Evolutionary conservation across 768 basidiomycete genomes (phyloP).

Genomic region (Boletus insuetus): DNA sequence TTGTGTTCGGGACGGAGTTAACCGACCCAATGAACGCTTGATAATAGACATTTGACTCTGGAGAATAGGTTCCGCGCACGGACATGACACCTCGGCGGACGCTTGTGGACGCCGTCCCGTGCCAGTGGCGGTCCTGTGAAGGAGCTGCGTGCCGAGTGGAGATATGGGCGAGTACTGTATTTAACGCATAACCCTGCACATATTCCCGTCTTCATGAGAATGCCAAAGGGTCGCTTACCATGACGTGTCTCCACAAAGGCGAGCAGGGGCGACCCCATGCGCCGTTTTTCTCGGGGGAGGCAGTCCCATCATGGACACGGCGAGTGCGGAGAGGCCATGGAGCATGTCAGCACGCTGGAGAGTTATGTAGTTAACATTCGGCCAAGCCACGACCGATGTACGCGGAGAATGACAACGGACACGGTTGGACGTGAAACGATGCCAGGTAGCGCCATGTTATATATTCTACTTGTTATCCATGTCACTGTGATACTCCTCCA

Average conservation of each 20-base stretch:
- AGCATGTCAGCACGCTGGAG: too few relatives aligned
- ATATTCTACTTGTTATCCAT: constrained; percentile 18
- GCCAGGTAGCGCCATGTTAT: constrained; percentile 19
- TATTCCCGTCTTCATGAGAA: neutral
- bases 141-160: too few relatives aligned
- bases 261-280: too few relatives aligned
- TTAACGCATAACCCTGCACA: neutral
- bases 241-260: too few relatives aligned
- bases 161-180: neutral
- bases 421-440: constrained; percentile 17
- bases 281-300: constrained; percentile 1
- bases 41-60: too few relatives aligned
- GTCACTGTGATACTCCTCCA: neutral
- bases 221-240: neutral
- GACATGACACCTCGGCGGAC: too few relatives aligned
- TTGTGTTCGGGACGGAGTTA: too few relatives aligned
- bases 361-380: too few relatives aligned
- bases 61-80: too few relatives aligned
- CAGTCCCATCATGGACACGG: neutral
- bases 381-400: constrained; percentile 18
- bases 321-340: neutral
- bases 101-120: too few relatives aligned
- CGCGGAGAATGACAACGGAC: constrained; percentile 32
- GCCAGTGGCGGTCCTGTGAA: too few relatives aligned
- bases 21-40: too few relatives aligned